Evolutionary conservation across 345 rosid genomes (phyloP), one percentile per base, ranked within the genome.

Genomic region (Cardamine resedifolia): DNA sequence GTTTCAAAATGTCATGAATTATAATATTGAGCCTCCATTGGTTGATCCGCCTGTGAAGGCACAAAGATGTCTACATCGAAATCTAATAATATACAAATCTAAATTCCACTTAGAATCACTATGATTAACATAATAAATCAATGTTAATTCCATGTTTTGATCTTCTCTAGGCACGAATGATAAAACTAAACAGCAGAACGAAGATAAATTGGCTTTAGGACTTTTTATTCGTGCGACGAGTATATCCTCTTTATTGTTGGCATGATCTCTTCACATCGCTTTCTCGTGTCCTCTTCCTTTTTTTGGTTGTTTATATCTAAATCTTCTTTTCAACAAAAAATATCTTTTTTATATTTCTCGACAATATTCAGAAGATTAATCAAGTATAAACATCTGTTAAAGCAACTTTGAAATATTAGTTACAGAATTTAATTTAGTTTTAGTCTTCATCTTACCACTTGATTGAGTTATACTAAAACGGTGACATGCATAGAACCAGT

Each of bases 181-280:
- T 7, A 61, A 7, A 31, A 11, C 2, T 57, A 56, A 65, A 34
- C 36, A 67, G 20, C 10, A 43, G 6, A 44, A 57, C 15, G 19
- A 27, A 47, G 34, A 69, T 63, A 52, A 63, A 27, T 63, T 47
- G 20, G 75, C 79, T 69, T 63, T 62, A 27, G n/a, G 71, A 76
- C 75, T 70, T 70, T 56, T 62, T 18, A 70, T 76, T 76, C 71
- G 79, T 70, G 79, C 66, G 27, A 70, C 26, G 66, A 69, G 55
- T 63, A 57, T 70, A 76, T 76, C 69, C 69, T 75, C 73, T 67
- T 67, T 74, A 69, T 43, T 69, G 74, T 44, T 76, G 60, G 72
- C 75, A 76, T 63, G 75, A 64, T 76, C 71, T 76, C 71, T 62
- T 45, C 66, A 28, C 75, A 76, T 76, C 71, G 49, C 66, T 76